Evolutionary conservation across 768 basidiomycete species (phyloP), one percentile per base, ranked within the genome.

Genomic region (Candolleomyces aberdarensis): DNA sequence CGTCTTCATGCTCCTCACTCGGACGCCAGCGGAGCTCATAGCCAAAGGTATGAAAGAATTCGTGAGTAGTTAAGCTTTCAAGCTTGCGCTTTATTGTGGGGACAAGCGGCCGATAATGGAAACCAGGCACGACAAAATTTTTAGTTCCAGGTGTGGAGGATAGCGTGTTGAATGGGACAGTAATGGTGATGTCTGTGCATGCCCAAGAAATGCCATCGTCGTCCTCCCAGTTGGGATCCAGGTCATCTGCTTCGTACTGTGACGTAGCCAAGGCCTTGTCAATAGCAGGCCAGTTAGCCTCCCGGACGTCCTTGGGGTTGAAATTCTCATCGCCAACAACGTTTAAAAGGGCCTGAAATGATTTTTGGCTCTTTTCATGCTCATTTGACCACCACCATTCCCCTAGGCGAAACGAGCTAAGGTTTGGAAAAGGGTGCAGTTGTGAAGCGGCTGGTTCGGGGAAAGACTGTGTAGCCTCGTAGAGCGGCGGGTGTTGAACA

Each of bases 1-100:
- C 64, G 1, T 61, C 44, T 2, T 50, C 43, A 47, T 22, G 43
- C 14, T 60, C 41, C 5, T 59, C 40, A 3, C 26, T 3, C 2
- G 62, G 59, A 11, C 59, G 17, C 53, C 63, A 63, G 40, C 57
- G 66, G 1, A 41, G 26, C 15, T 66, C 26, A 39, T 61, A 63
- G 2, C 64, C 65, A 15, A 60, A 51, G 11, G 62, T 52, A 46
- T 70, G 70, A 49, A 72, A 69, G 5, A 62, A 59, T 1, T 55
- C 53, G 3, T 53, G 19, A 0, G 68, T 64, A 2, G 66, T 56
- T 0, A 62, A 60, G 13, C 66, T 62, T 0, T 39, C 15, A 48
- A 74, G 74, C 1, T 70, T 67, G 0, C 64, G 57, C 31, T 62
- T 60, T 10, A 78, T 65, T 2, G 75, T 64, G 1, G 69, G 61